Evolutionary conservation across 208 protist species (phyloP), one percentile per base, ranked within the genome.

Genomic region (Leishmania gerbilli): DNA sequence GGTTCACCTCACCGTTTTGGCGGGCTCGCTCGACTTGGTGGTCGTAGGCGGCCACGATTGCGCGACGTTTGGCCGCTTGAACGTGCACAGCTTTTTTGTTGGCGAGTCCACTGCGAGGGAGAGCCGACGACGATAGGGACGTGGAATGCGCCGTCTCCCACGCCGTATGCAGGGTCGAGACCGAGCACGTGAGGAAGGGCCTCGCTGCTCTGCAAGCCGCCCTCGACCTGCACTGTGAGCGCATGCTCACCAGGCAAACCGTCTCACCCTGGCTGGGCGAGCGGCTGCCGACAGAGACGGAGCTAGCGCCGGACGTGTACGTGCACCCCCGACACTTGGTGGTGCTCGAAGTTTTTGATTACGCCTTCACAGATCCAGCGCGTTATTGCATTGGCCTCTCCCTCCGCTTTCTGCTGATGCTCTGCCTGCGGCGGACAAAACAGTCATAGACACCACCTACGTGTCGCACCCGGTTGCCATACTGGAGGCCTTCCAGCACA

Each of bases 151-250:
- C 76, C 4, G 53, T 60, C 8, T 89, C 86, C 65, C 85, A 88
- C 74, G 92, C 90, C 37, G 86, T 93, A 72, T 92, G 87, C 78
- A 92, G 92, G 62, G 86, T 95, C 1, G 90, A 87, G n/a, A 93
- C 81, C 68, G 90, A 90, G 47, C 93, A 93, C 81, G 91, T 81
- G 24, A 84, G 81, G 51, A 79, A 83, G 68, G 91, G 93, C 71
- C 82, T 95, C 31, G 34, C 56, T 15, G 24, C 68, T 19, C 82
- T 93, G 7, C 82, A 89, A 37, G 72, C 68, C 21, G 49, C 75
- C 19, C 71, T 93, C 27, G 86, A 93, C 56, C 74, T 77, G 13
- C 80, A 92, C 69, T 94, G 80, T 86, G 86, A 90, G 68, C 78
- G 49, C 47, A 85, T 71, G 71, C 60, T 15, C 24, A 79, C 86